Evolutionary conservation across 192 early-diverging fungal genomes (phyloP), one percentile per base, ranked within the genome.

Genomic region (Pecoramyces ruminantium): DNA sequence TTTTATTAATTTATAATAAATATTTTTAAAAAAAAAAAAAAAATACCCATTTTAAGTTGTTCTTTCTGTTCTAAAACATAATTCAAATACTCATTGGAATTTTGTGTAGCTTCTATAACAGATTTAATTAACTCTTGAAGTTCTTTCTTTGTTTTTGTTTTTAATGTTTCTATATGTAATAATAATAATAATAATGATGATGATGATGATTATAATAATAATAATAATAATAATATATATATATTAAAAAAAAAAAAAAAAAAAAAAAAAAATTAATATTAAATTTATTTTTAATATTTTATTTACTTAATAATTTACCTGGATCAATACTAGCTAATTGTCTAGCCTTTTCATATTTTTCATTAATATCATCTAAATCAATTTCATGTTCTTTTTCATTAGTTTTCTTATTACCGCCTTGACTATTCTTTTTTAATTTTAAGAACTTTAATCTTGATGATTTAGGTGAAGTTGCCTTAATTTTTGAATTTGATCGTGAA

Each of bases 1-100:
- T n/a, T n/a, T n/a, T n/a, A n/a, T n/a, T n/a, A n/a, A n/a, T n/a
- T n/a, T n/a, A n/a, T n/a, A n/a, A n/a, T n/a, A n/a, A n/a, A n/a
- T n/a, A n/a, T n/a, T n/a, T n/a, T n/a, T n/a, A 34, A 34, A 34
- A 34, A 34, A 34, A 34, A 34, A 34, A 34, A 34, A 34, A 34
- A 34, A 34, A 6, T 51, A 51, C 42, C 42, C 87, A 90, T 88
- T 16, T 88, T 81, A 77, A 90, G 84, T 83, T 89, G 88, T 81
- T 90, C 89, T 80, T 89, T 89, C 34, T 87, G 78, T 79, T 90
- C 89, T 12, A 90, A 81, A 86, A 87, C 89, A 77, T 84, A 84
- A 78, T 90, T 90, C 4, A 85, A 84, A 78, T 90, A 88, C 38
- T 88, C 88, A 80, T 90, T 88, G 82, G 88, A 84, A 78, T 86